Evolutionary conservation across 148 eudicot species (phyloP), one percentile per base, ranked within the genome.

Genomic region (Simmondsia chinensis): DNA sequence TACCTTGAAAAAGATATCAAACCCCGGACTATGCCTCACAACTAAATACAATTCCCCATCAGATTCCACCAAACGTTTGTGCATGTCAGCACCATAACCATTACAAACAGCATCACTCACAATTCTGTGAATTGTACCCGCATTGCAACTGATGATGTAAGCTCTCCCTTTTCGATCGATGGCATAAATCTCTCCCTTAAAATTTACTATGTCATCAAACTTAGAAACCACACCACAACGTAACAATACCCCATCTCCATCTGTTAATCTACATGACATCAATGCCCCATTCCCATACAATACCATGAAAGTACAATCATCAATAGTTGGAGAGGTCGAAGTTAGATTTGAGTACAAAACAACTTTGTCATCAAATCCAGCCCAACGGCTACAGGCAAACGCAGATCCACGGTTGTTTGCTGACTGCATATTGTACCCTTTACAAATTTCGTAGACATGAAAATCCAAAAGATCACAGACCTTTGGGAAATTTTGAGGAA

Each of bases 91-190:
- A 26, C 15, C 24, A 20, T 6, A 7, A 31, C 34, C 25, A 17
- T 19, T 21, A 34, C 47, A 36, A 26, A 48, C 10, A 9, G 40
- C 16, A 6, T 40, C 15, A 32, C 17, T 22, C 7, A 38, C 25
- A 20, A 40, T 25, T 18, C 48, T 46, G n/a, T 7, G 6, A 20
- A 20, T 12, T 7, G 30, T 9, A 31, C 9, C 7, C 28, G 38
- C 3, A 18, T 38, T 19, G 12, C 26, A 26, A 19, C 5, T 19
- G 5, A 58, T 12, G 19, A 25, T n/a, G 26, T 59, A 59, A 33
- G 29, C 47, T 41, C 56, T 49, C 5, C 64, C 64, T 42, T 27
- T 59, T 9, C 64, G 64, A 14, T 59, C 56, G 16, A 59, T 16
- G 24, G 39, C 64, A 41, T 39, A 40, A n/a, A 32, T 19, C 21